A percentile compares a stretch with the other conserved stretches of the same genome.
These are phyloP conservation scores for Talaromyces funiculosus DNA, from an alignment of 2,329 filamentous ascomycete genomes.

Conservation along the genomic window DNA sequence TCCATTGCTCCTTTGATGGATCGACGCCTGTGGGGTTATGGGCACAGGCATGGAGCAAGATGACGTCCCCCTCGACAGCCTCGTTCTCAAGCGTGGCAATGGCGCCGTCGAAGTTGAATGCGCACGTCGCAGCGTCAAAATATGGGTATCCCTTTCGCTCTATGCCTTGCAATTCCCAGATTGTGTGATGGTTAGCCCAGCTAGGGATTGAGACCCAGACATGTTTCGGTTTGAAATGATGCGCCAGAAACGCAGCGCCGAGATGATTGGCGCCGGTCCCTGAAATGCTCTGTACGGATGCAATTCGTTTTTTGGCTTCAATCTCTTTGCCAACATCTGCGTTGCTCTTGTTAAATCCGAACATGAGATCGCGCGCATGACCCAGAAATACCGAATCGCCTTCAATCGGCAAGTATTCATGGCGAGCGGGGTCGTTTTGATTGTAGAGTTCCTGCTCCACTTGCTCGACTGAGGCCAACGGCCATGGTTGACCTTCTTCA, in stretches of 20 bases:
- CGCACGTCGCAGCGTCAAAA: slow-evolving; percentile 61
- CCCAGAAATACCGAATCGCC: slow-evolving; percentile 76
- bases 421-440: slow-evolving; percentile 81
- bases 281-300: slow-evolving; percentile 87
- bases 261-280: slow-evolving; percentile 92
- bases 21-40: slow-evolving; percentile 98
- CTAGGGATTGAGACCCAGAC: slow-evolving; percentile 92
- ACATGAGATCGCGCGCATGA: slow-evolving; percentile 81
- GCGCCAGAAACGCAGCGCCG: slow-evolving; percentile 82
- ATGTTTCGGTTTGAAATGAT: slow-evolving; percentile 68
- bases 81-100: slow-evolving; percentile 83
- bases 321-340: slow-evolving; percentile 29
- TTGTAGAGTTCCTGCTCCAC: slow-evolving; percentile 65
- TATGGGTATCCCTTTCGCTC: slow-evolving; percentile 81
- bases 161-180: slow-evolving; percentile 73
- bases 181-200: slow-evolving; percentile 96
- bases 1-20: slow-evolving; percentile 88
- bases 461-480: slow-evolving; percentile 87
- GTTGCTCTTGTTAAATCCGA: slow-evolving; percentile 52
- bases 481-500: slow-evolving; percentile 92
- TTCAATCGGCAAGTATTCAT: slow-evolving; percentile 95
- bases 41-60: slow-evolving; percentile 89
- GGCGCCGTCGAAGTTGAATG: slow-evolving; percentile 47
- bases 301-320: slow-evolving; percentile 43
- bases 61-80: slow-evolving; percentile 72